phyloP scores from a whole-genome alignment of 768 basidiomycete species.

The Cystobasidium ongulense region DNA sequence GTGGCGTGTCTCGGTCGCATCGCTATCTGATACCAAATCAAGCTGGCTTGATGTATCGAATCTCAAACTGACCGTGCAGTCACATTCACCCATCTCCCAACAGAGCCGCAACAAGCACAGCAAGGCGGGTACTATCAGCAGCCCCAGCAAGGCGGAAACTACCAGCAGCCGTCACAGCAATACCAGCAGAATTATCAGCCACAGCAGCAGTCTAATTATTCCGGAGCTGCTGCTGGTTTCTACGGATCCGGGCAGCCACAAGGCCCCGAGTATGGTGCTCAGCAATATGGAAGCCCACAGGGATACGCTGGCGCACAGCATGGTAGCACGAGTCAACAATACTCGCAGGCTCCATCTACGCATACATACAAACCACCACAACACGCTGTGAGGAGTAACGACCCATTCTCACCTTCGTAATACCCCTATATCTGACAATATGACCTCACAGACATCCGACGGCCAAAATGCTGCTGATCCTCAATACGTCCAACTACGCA shows the following conservation, averaged over 20 bases:
- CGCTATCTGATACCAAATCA: neutral
- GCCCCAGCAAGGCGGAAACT: conserved; percentile 5
- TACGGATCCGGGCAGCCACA: neutral
- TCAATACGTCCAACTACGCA: conserved; percentile 62
- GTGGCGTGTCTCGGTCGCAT: too few relatives aligned
- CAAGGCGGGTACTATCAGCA: conserved; percentile 25
- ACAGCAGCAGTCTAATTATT: conserved; percentile 26
- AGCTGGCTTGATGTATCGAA: too few relatives aligned
- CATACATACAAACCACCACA: neutral
- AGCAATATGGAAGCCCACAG: neutral
- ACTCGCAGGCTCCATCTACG: neutral
- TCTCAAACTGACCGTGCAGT: too few relatives aligned
- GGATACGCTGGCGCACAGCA: neutral
- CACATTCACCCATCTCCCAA: neutral
- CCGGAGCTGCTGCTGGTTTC: neutral
- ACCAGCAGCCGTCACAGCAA: conserved; percentile 40
- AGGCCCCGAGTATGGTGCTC: neutral
- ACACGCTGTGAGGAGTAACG: neutral
- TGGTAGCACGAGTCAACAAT: neutral
- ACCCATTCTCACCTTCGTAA: too few relatives aligned
- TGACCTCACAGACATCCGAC: neutral
- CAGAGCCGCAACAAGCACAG: neutral
- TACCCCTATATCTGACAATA: conserved; percentile 1
- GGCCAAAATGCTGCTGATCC: conserved; percentile 35
- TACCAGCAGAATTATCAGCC: conserved; percentile 20